Evolutionary conservation across 768 basidiomycete species (phyloP), one percentile per base, ranked within the genome.

Genomic region (Phylloporus arenicola): DNA sequence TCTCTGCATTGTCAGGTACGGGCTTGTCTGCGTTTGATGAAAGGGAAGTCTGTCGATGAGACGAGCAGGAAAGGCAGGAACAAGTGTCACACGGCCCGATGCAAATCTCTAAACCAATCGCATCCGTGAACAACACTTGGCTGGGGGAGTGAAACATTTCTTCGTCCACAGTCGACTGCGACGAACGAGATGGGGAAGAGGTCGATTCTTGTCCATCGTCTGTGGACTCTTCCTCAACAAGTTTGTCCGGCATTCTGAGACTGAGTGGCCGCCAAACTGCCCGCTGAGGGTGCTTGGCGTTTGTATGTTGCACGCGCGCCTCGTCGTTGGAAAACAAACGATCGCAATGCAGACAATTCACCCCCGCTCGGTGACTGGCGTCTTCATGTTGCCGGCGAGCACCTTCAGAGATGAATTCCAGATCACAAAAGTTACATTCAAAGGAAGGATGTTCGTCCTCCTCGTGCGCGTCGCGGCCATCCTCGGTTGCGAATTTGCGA

Each of bases 111-210:
- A 46, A 34, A 24, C 25, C 33, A 10, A 19, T 14, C 14, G 37
- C 38, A 14, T 47, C 37, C 3, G 39, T 40, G 31, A 42, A 25
- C 16, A 17, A 25, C 16, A 17, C 9, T 33, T 16, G 35, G 4
- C 42, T 41, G 14, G 48, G 43, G 12, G 55, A 48, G 11, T 48
- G 54, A 22, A 51, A 44, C 34, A 42, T 31, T 14, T 62, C 55
- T 24, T 46, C 41, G 2, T 34, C 50, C 37, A 50, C 6, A 1
- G 34, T 25, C 13, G 37, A 50, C 47, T 48, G 45, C 4, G 63
- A 50, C 7, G 48, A 38, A 46, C 16, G 27, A 22, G 47, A 45
- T 25, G 45, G 33, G 22, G 45, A 39, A 31, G 19, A 7, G 11
- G 19, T 17, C 13, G 25, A 10, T 2, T 4, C 13, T 31, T 29